These are phyloP conservation scores for Myotisia sp. DNA, from an alignment of 2,329 filamentous ascomycete genomes.

Conservation along the genomic window DNA sequence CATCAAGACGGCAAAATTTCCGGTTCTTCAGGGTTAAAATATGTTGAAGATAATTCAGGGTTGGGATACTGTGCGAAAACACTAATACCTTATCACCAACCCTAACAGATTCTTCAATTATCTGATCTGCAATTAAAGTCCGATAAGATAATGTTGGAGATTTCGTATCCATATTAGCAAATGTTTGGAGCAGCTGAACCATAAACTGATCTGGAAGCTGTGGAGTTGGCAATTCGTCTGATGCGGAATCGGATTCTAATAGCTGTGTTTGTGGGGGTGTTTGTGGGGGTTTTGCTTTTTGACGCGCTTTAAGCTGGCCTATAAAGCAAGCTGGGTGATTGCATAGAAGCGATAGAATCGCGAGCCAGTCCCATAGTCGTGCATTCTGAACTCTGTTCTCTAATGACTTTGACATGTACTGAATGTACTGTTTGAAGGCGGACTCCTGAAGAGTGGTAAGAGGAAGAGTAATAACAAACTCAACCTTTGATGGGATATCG, in stretches of 20 bases:
- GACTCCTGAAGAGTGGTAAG: constrained; percentile 50
- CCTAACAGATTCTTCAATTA: constrained; percentile 50
- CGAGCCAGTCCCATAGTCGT: constrained; percentile 42
- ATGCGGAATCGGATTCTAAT: constrained; percentile 8
- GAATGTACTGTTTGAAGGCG: constrained; percentile 46
- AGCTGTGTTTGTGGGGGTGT: constrained; percentile 4
- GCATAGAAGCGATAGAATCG: constrained; percentile 40
- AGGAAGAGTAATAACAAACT: constrained; percentile 66
- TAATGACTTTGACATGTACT: constrained; percentile 22
- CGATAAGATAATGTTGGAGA: constrained; percentile 51
- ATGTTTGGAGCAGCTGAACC: constrained; percentile 16
- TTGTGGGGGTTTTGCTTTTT: constrained; percentile 12
- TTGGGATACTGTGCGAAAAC: constrained; percentile 60
- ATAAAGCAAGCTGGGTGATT: constrained; percentile 45
- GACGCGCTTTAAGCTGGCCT: constrained; percentile 32
- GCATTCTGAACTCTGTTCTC: constrained; percentile 23
- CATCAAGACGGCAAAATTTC: constrained; percentile 50
- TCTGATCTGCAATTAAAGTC: constrained; percentile 49
- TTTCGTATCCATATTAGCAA: constrained; percentile 20
- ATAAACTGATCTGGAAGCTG: constrained; percentile 7
- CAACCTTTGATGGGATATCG: constrained; percentile 58
- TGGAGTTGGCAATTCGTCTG: constrained; percentile 5
- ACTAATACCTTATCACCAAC: constrained; percentile 61
- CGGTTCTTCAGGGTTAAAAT: constrained; percentile 39
- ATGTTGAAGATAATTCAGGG: constrained; percentile 53